These are phyloP conservation scores for Oehlia diaphana DNA, from an alignment of 192 early-diverging fungal species.

Conservation along the genomic window DNA sequence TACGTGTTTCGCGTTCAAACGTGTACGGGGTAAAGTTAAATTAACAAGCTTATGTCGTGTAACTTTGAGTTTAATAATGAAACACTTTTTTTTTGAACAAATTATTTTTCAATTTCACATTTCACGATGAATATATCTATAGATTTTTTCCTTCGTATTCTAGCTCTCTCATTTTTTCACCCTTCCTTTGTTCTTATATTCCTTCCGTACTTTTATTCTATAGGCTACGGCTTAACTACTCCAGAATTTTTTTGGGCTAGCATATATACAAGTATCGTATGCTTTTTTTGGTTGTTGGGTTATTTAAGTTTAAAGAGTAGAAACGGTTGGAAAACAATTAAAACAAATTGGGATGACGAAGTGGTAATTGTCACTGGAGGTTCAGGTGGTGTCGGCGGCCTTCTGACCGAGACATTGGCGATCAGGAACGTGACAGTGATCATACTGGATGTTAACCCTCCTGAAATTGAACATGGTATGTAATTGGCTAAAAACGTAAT, in stretches of 20 bases:
- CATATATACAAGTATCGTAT: not conserved
- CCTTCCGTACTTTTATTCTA: not conserved
- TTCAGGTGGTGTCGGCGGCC: conserved; percentile 58
- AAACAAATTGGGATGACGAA: conserved; percentile 56
- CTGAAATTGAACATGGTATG: conserved; percentile 37
- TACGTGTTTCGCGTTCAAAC: not conserved
- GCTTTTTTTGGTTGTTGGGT: conserved; percentile 12
- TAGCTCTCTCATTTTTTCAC: conserved; percentile 12
- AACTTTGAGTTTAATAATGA: not conserved
- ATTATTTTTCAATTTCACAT: not conserved
- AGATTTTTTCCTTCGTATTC: conserved; percentile 28
- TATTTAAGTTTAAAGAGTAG: conserved; percentile 15
- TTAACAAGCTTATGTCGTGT: not conserved
- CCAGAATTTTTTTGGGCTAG: conserved; percentile 6
- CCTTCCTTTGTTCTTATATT: conserved; percentile 21
- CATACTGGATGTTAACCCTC: conserved; percentile 50
- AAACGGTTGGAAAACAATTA: conserved; percentile 24
- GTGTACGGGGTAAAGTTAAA: not conserved
- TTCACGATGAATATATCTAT: conserved; percentile 6
- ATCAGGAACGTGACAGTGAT: conserved; percentile 49
- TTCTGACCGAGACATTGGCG: conserved; percentile 48
- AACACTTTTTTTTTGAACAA: not conserved
- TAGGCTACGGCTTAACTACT: not conserved
- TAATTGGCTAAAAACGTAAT: not conserved
- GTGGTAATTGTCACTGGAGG: conserved; percentile 70